phyloP scores from a whole-genome alignment of 176 grass and related monocot genomes.

The Juncus inflexus region DNA sequence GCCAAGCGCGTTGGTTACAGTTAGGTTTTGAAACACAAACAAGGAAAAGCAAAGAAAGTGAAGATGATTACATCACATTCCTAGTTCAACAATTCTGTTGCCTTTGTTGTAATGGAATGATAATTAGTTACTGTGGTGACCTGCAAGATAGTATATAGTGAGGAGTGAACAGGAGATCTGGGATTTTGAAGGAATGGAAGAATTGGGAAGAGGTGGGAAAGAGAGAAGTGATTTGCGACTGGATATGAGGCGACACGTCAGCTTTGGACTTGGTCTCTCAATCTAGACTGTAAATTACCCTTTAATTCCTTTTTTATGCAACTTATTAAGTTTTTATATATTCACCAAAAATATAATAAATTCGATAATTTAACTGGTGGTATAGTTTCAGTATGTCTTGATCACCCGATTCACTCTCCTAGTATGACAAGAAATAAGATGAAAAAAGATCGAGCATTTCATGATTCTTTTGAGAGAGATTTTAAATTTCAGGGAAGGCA shows the following conservation, averaged over 20 bases:
- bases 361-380: no score
- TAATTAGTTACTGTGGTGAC: background rate
- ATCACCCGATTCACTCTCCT: no score
- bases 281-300: no score
- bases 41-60: background rate
- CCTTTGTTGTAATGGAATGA: conserved; percentile 1
- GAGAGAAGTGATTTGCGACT: no score
- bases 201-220: background rate
- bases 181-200: background rate
- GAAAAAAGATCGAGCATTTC: no score
- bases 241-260: background rate
- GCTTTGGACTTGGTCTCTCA: background rate
- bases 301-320: no score
- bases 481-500: no score
- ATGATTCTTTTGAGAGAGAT: no score
- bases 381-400: no score
- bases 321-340: no score
- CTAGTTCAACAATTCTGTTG: conserved; percentile 1
- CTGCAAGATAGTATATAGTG: background rate
- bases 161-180: background rate
- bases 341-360: no score
- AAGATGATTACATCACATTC: background rate
- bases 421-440: no score
- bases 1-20: conserved; percentile 25
- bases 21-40: background rate